These are phyloP conservation scores for Amylocarpus encephaloides DNA, from an alignment of 2,329 filamentous ascomycete species.

Conservation along the genomic window DNA sequence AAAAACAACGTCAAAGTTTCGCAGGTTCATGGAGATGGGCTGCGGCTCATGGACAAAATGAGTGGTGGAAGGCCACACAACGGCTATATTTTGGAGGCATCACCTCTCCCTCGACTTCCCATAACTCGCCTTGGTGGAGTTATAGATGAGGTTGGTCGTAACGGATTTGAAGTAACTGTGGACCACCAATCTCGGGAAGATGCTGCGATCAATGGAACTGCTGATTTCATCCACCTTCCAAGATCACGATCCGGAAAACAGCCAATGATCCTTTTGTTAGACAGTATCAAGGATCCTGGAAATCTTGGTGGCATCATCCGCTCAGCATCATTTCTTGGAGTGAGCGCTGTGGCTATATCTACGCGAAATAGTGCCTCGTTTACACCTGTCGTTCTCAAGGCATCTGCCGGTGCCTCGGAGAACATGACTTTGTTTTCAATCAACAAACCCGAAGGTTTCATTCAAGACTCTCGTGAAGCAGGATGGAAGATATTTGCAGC, in stretches of 20 bases:
- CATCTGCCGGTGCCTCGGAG: slow-evolving; percentile 83
- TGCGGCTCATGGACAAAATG: slow-evolving; percentile 75
- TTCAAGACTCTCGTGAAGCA: slow-evolving; percentile 57
- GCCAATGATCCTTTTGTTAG: slow-evolving; percentile 67
- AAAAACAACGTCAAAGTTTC: slow-evolving; percentile 47
- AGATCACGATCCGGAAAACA: slow-evolving; percentile 39
- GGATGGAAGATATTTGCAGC: slow-evolving; percentile 85
- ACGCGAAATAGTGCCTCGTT: slow-evolving; percentile 67
- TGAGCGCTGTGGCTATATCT: slow-evolving; percentile 74
- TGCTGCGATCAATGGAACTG: slow-evolving; percentile 61
- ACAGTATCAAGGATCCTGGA: slow-evolving; percentile 76
- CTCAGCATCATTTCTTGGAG: slow-evolving; percentile 84
- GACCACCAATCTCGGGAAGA: slow-evolving; percentile 71
- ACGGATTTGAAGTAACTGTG: slow-evolving; percentile 53
- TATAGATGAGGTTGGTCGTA: slow-evolving; percentile 22
- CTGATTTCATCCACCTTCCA: slow-evolving; percentile 40
- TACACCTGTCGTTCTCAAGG: slow-evolving; percentile 74
- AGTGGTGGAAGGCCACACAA: slow-evolving; percentile 81
- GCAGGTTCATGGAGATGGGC: slow-evolving; percentile 52
- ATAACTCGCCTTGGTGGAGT: slow-evolving; percentile 47
- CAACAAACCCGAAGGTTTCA: slow-evolving; percentile 60
- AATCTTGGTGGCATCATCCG: slow-evolving; percentile 88
- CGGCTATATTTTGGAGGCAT: slow-evolving; percentile 80
- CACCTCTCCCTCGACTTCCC: slow-evolving; percentile 68
- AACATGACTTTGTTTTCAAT: slow-evolving; percentile 68